These are phyloP conservation scores for Amaranthus palmeri DNA, from an alignment of 148 eudicot species.

Conservation along the genomic window DNA sequence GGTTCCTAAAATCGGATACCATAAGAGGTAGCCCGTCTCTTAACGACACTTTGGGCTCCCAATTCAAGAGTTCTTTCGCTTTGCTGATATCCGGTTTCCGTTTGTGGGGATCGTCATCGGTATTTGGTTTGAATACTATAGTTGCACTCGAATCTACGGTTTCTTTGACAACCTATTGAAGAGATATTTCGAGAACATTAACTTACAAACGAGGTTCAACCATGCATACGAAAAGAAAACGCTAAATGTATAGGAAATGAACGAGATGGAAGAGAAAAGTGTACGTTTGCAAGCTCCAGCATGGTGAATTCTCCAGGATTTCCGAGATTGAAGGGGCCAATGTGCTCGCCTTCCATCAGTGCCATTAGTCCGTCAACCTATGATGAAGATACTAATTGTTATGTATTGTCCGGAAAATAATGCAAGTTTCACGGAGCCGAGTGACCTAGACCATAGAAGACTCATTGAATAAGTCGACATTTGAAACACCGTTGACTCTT, in stretches of 20 bases:
- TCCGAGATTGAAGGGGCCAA: constrained; percentile 85
- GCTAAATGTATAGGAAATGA: background rate
- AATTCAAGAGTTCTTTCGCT: constrained; percentile 73
- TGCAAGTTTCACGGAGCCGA: background rate
- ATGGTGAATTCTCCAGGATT: constrained; percentile 93
- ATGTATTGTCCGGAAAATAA: background rate
- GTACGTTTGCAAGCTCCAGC: constrained; percentile 89
- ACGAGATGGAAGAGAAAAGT: constrained; percentile 6
- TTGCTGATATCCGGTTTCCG: constrained; percentile 88
- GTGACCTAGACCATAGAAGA: no score
- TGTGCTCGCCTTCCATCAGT: constrained; percentile 87
- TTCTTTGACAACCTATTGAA: constrained; percentile 68
- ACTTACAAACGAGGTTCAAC: no score
- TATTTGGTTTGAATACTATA: constrained; percentile 60
- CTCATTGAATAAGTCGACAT: background rate
- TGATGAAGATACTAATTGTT: background rate
- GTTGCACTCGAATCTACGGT: constrained; percentile 70
- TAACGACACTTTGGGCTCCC: constrained; percentile 79
- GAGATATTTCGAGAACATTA: background rate
- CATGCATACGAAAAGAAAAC: background rate
- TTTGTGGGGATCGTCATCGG: constrained; percentile 89
- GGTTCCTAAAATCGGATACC: constrained; percentile 73
- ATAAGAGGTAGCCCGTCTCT: constrained; percentile 73
- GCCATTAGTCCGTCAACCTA: constrained; percentile 84
- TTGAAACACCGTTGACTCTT: background rate